Evolutionary conservation across 2,329 filamentous ascomycete species (phyloP).

Genomic region (Fusarium floridanum): DNA sequence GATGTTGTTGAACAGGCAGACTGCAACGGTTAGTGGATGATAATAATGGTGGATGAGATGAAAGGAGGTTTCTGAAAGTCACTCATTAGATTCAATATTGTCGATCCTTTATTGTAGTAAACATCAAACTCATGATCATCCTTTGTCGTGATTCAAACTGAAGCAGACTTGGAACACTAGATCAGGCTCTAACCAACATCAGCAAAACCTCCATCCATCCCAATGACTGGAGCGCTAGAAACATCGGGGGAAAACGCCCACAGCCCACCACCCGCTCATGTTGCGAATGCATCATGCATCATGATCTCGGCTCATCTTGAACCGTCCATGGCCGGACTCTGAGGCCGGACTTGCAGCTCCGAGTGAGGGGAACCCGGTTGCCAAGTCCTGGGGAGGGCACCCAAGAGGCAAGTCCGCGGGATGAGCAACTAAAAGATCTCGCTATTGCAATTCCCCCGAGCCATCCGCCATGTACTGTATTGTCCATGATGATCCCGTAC

Average conservation of each 20-base stretch:
- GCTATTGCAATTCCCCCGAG: constrained; percentile 27
- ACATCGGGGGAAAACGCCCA: not conserved
- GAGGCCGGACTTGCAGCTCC: constrained; percentile 32
- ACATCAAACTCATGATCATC: not conserved
- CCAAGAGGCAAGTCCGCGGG: constrained; percentile 23
- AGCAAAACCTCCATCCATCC: not conserved
- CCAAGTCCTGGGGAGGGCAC: constrained; percentile 29
- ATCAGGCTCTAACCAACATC: not conserved
- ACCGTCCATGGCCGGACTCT: constrained; percentile 12
- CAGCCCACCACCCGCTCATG: not conserved
- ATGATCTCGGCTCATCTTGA: constrained; percentile 29
- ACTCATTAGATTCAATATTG: not conserved
- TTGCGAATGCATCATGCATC: constrained; percentile 26
- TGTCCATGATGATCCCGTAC: not conserved
- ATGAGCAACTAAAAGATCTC: constrained; percentile 7
- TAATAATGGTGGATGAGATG: not conserved
- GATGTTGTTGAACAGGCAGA: not conserved
- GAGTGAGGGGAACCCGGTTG: constrained; percentile 25
- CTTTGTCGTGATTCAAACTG: not conserved
- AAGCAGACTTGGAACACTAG: not conserved
- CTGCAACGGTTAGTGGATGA: not conserved
- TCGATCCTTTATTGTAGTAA: not conserved
- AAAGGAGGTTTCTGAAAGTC: not conserved
- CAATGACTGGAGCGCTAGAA: not conserved
- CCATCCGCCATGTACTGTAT: constrained; percentile 11